Percentiles rank a stretch among this genome's conserved stretches.
These are phyloP conservation scores for Venturia nashicola DNA, from an alignment of 2,329 filamentous ascomycete genomes.

Conservation along the genomic window DNA sequence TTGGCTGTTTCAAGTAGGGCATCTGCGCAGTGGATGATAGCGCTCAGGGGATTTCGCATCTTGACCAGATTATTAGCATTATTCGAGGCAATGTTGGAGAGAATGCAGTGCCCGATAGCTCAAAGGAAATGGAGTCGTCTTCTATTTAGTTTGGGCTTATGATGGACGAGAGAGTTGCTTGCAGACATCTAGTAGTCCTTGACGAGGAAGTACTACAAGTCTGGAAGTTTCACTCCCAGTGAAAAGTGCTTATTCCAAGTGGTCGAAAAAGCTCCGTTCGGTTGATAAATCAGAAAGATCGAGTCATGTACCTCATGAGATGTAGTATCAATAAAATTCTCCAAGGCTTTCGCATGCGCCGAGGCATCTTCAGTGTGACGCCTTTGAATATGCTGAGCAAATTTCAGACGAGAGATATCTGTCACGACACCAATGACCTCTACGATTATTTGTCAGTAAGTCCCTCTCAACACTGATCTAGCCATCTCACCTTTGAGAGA, in stretches of 20 bases:
- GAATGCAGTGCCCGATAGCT: not conserved
- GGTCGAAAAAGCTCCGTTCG: not conserved
- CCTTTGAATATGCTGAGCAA: conserved; percentile 3
- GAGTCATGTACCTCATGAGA: conserved; percentile 6
- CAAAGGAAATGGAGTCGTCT: too few species aligned
- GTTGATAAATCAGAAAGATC: too few species aligned
- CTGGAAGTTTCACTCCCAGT: too few species aligned
- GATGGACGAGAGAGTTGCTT: too few species aligned
- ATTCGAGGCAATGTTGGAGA: not conserved
- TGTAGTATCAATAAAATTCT: conserved; percentile 15
- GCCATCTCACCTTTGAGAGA: not conserved
- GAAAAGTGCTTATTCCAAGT: too few species aligned
- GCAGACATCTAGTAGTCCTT: too few species aligned
- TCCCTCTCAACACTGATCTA: not conserved
- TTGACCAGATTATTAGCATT: not conserved
- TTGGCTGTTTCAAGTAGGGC: not conserved
- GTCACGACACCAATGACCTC: not conserved
- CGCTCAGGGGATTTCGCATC: conserved; percentile 13
- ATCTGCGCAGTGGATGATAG: conserved; percentile 10
- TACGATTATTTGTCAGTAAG: not conserved
- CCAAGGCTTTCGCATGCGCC: conserved; percentile 6
- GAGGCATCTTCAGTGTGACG: conserved; percentile 5
- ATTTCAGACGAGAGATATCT: conserved; percentile 6
- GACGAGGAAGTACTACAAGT: too few species aligned
- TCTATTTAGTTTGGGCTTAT: too few species aligned